A percentile compares a stretch with the other conserved stretches of the same genome.
Conservation (phyloP, 257 asterid genomes). For the Cynanchum wilfordii region DNA sequence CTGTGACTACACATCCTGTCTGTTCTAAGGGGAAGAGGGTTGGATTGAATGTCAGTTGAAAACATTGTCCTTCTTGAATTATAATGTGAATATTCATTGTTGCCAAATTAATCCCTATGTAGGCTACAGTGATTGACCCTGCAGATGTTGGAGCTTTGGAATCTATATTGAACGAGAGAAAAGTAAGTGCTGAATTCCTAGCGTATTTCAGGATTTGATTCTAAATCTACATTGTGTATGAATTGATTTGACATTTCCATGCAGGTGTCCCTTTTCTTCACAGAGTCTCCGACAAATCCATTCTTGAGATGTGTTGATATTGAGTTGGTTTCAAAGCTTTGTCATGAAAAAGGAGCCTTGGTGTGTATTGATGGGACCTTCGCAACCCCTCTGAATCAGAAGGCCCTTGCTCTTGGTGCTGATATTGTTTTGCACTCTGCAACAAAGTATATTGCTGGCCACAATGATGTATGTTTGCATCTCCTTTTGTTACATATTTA, state of each 20-base stretch:
- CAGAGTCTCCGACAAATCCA: slow-evolving; percentile 94
- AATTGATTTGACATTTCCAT: slow-evolving; percentile 20
- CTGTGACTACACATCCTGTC: not conserved
- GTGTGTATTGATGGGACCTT: slow-evolving; percentile 86
- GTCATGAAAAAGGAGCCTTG: slow-evolving; percentile 81
- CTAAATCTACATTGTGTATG: slow-evolving; percentile 1
- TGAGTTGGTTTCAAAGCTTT: slow-evolving; percentile 79
- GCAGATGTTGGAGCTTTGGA: slow-evolving; percentile 83
- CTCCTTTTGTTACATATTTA: not conserved
- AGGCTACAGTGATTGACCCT: slow-evolving; percentile 94
- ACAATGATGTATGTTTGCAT: slow-evolving; percentile 64
- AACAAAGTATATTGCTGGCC: slow-evolving; percentile 84
- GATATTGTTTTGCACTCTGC: slow-evolving; percentile 87
- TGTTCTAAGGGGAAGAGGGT: not conserved
- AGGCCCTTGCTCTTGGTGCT: slow-evolving; percentile 89
- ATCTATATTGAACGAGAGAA: slow-evolving; percentile 56
- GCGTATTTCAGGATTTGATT: not conserved
- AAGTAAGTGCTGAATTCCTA: slow-evolving; percentile 38
- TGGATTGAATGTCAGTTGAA: not conserved
- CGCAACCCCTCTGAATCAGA: slow-evolving; percentile 94
- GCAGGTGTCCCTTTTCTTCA: slow-evolving; percentile 80
- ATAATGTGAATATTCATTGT: not conserved
- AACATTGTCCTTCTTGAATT: slow-evolving; percentile 8
- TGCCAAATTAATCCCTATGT: slow-evolving; percentile 22
- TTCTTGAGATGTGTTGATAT: slow-evolving; percentile 90